Conservation (phyloP, 202 grass and related monocot genomes). For the Elaeis oleifera region DNA sequence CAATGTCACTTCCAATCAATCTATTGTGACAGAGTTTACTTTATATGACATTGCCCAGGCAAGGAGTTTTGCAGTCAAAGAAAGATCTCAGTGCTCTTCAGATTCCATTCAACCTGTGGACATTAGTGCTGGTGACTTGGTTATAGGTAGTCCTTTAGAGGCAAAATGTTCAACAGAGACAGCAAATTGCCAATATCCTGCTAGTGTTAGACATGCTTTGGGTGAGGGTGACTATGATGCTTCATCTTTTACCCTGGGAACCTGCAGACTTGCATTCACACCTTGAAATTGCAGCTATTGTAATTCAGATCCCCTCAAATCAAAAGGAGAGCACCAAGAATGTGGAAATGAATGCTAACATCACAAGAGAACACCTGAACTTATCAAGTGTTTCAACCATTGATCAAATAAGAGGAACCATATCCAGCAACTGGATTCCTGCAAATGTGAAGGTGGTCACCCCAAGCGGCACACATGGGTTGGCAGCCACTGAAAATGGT, state of each 20-base stretch:
- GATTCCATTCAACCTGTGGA: slow-evolving; percentile 31
- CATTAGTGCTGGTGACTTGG: slow-evolving; percentile 25
- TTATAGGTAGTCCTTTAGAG: slow-evolving; percentile 24
- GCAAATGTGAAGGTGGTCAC: slow-evolving; percentile 48
- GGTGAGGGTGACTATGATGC: slow-evolving; percentile 30
- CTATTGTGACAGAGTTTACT: slow-evolving; percentile 76
- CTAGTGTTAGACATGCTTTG: slow-evolving; percentile 26
- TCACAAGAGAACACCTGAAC: neutral
- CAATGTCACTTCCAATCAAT: slow-evolving; percentile 56
- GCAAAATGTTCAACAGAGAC: slow-evolving; percentile 30
- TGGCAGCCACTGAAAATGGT: slow-evolving; percentile 54
- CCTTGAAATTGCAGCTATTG: slow-evolving; percentile 63
- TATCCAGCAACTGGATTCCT: slow-evolving; percentile 4
- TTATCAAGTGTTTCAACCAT: neutral
- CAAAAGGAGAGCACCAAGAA: slow-evolving; percentile 45
- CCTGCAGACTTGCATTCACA: slow-evolving; percentile 69
- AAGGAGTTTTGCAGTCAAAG: slow-evolving; percentile 46
- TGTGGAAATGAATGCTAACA: slow-evolving; percentile 12
- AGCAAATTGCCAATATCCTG: slow-evolving; percentile 16
- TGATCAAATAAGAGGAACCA: slow-evolving; percentile 2
- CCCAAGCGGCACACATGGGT: slow-evolving; percentile 60
- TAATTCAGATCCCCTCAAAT: slow-evolving; percentile 60
- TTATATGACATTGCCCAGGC: slow-evolving; percentile 92
- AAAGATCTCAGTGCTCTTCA: slow-evolving; percentile 32
- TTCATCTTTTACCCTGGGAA: slow-evolving; percentile 53